Evolutionary conservation across 257 asterid genomes (phyloP), one percentile per base, ranked within the genome.

Genomic region (Anisodus acutangulus): DNA sequence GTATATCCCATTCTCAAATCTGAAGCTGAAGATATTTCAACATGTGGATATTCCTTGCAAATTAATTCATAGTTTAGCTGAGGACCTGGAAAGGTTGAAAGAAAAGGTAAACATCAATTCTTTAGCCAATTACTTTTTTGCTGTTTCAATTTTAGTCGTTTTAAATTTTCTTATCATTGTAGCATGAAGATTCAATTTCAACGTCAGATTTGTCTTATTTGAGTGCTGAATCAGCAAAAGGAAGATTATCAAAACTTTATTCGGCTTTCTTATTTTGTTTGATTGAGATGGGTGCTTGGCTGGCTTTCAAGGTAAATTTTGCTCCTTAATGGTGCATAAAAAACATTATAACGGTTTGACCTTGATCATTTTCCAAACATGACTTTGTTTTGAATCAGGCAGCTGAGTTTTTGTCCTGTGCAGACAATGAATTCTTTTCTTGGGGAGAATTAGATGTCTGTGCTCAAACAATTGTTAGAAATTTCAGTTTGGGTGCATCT

Each of bases 251-350:
- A 13, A 91, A 84, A 80, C 88, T 91, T 78, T 45, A 49, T 57
- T 71, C 89, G 1, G 86, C 88, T 43, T 85, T 94, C 69, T 9
- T 51, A 86, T 93, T 91, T 87, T 95, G 99, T 87, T 54, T 94
- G 80, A 78, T 64, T 3, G 97, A 94, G 91, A 91, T 93, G 78
- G 99, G 99, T 41, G 80, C 90, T 79, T 92, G 96, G 95, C 80
- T 88, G 90, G 95, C 98, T 57, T 63, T 88, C 81, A 91, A 95
- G 98, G 99, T 95, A 92, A 35, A 8, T 49, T 16, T 10, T 26
- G 39, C 41, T 19, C 79, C 74, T 58, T 19, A 63, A n/a, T 17
- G 43, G 68, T 15, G 26, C 43, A 76, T 22, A 76, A 49, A 51
- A 69, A 6, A 51, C 51, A 74, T 11, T 12, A 19, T 31, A 12